Conservation (phyloP, 441 rosid genomes). For the Capsella rubella region DNA sequence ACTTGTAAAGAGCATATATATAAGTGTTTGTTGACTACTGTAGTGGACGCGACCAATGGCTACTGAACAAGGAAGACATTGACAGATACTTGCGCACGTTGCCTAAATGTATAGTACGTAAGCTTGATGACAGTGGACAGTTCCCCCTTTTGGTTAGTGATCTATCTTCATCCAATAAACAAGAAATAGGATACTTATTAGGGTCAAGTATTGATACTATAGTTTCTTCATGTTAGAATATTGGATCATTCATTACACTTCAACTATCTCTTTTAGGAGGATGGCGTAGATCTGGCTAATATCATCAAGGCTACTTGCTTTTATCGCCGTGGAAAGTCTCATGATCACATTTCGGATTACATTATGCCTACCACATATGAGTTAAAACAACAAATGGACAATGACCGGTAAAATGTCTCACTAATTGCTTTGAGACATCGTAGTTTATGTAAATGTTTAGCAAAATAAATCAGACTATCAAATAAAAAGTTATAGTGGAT, state of each 20-base stretch:
- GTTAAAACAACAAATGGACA: constrained; percentile 45
- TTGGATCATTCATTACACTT: background rate
- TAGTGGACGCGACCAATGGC: constrained; percentile 61
- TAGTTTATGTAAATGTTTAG: too few species aligned
- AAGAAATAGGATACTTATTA: background rate
- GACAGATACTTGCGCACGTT: constrained; percentile 41
- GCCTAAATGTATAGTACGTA: constrained; percentile 50
- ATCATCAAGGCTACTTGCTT: constrained; percentile 56
- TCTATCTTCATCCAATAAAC: background rate
- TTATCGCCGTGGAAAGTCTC: constrained; percentile 61
- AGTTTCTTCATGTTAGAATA: background rate
- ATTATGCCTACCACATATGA: constrained; percentile 63
- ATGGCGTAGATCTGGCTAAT: constrained; percentile 56
- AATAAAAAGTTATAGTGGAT: constrained; percentile 1
- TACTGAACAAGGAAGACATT: constrained; percentile 53
- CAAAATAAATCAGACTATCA: background rate
- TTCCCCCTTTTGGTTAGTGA: constrained; percentile 59
- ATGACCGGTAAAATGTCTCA: constrained; percentile 19
- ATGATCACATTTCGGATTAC: constrained; percentile 59
- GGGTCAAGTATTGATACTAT: background rate
- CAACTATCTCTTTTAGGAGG: constrained; percentile 52
- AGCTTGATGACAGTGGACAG: constrained; percentile 50
- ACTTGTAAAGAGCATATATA: background rate
- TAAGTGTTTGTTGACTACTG: constrained; percentile 21
- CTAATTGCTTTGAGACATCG: too few species aligned